Percentiles rank a stretch among this genome's conserved stretches.
These are phyloP conservation scores for Talaromyces sp. DNA, from an alignment of 2,329 filamentous ascomycete genomes.

Conservation along the genomic window DNA sequence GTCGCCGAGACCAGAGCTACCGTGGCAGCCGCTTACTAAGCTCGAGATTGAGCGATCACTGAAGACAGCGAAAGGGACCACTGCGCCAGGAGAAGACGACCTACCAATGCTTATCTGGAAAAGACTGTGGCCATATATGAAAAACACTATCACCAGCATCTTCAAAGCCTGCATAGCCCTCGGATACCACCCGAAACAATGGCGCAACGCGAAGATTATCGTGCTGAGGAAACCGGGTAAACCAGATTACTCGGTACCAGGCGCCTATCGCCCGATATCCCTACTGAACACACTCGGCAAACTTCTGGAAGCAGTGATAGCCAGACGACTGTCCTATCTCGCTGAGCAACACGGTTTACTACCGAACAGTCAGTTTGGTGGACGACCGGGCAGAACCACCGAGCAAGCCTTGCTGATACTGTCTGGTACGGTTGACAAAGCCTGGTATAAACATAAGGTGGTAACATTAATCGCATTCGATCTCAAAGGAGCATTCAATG, in stretches of 20 bases:
- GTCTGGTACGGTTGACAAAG: constrained; percentile 4
- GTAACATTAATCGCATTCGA: constrained; percentile 37
- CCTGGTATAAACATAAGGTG: constrained; percentile 3
- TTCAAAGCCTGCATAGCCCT: constrained; percentile 7
- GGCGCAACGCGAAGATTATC: constrained; percentile 22
- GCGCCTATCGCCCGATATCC: constrained; percentile 31
- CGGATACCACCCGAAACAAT: constrained; percentile 23
- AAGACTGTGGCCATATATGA: neutral
- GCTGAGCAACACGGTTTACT: constrained; percentile 15
- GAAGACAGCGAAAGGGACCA: constrained; percentile 15
- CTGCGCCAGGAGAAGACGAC: constrained; percentile 21
- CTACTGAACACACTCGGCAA: constrained; percentile 28
- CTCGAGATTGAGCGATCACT: constrained; percentile 14
- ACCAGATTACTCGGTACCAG: constrained; percentile 25
- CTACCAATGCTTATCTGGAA: constrained; percentile 23
- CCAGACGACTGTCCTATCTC: constrained; percentile 13
- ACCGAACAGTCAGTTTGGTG: constrained; percentile 18
- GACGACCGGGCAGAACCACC: constrained; percentile 15
- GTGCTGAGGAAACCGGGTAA: constrained; percentile 30
- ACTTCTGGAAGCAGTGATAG: constrained; percentile 23
- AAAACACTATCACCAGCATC: constrained; percentile 19
- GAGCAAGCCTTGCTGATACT: constrained; percentile 16
- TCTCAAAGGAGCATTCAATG: constrained; percentile 47
- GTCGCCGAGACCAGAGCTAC: constrained; percentile 1
- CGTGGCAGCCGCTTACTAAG: constrained; percentile 12